Evolutionary conservation across 2,329 filamentous ascomycete species (phyloP).

Genomic region (Chlorencoelia australis): DNA sequence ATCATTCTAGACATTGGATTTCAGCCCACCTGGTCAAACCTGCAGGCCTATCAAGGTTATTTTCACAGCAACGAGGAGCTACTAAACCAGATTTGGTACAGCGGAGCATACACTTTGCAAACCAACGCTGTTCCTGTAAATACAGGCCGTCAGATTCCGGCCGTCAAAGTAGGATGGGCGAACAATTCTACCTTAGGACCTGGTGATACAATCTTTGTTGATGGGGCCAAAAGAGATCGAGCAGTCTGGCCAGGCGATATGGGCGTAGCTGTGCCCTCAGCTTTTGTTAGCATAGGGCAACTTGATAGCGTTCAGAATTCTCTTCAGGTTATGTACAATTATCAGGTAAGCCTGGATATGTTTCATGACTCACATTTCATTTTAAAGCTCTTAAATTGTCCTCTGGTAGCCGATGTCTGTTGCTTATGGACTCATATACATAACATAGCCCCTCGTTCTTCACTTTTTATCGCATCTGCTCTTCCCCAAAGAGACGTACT

Average conservation of each 20-base stretch:
- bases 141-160: conserved; percentile 25
- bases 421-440: no score
- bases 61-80: conserved; percentile 39
- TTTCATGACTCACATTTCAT: no score
- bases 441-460: no score
- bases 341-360: conserved; percentile 36
- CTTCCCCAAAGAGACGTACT: no score
- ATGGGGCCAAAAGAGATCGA: conserved; percentile 50
- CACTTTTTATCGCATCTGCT: no score
- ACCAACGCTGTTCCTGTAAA: conserved; percentile 24
- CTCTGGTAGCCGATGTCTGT: no score
- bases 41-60: conserved; percentile 42
- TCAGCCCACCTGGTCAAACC: conserved; percentile 34
- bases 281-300: conserved; percentile 45
- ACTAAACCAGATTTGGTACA: conserved; percentile 44
- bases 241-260: conserved; percentile 54
- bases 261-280: conserved; percentile 41
- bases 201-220: conserved; percentile 28
- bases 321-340: conserved; percentile 29
- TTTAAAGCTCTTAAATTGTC: no score
- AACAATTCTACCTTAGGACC: conserved; percentile 29
- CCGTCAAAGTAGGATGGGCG: conserved; percentile 26
- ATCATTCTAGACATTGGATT: conserved; percentile 30
- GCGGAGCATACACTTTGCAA: conserved; percentile 36
- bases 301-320: conserved; percentile 39